Evolutionary conservation across 805 yeast species (phyloP), one percentile per base, ranked within the genome.

Genomic region (Tanozyma kutaoensis): DNA sequence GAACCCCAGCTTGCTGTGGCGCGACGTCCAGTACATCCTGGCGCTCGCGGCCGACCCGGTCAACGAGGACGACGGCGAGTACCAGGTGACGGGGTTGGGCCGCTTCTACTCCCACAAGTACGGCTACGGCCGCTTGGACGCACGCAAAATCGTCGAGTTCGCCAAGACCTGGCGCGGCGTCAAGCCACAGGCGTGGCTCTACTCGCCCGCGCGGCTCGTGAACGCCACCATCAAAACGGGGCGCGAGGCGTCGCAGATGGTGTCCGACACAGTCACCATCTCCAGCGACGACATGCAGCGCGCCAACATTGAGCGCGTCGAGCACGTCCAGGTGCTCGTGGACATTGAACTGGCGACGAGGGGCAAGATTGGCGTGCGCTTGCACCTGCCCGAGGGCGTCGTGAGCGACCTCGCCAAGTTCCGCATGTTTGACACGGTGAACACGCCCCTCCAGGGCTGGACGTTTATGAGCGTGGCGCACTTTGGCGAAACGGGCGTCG

Each of bases 381-480:
- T 91, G 29, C 55, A 56, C 6, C 78, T 95, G 3, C 98, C 98
- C 4, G 42, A 50, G 18, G 94, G 94, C 1, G 62, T 79, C 17
- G 56, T 56, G 7, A 82, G 95, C 12, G 68, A 72, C 24, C 61
- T 91, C 33, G 95, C 91, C 0, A 67, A 73, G 14, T 61, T 62
- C 12, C 67, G 98, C 39, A 53, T 52, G 5, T 38, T 52, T 12
- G 98, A 91, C 49, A 36, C 31, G 7, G 60, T 72, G 5, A 35
- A 39, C 2, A 57, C 46, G 1, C 94, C 95, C 0, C 78, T 82
- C 37, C 40, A 46, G 4, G 62, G 78, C 38, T 91, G 98, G 98
- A 79, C 81, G 2, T 91, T 91, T 45, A 82, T 86, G 82, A 69
- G 88, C 8, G 97, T 91, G n/a, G 96, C 94, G 1, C 97, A 91